phyloP scores from a whole-genome alignment of 2,329 filamentous ascomycete species.

The Biscogniauxia marginata region DNA sequence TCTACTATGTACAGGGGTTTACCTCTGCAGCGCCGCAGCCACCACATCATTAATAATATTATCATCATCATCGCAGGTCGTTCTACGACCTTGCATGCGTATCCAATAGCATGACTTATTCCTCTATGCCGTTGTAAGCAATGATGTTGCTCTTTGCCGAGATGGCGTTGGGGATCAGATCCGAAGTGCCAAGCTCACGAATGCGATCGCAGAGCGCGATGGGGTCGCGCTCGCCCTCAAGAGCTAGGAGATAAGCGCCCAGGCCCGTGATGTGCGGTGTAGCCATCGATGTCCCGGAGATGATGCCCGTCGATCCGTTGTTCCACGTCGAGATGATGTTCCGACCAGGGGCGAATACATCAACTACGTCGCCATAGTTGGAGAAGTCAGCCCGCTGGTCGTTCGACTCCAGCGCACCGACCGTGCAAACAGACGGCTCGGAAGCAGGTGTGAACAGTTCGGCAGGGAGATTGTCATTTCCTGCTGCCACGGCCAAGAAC shows the following conservation, averaged over 20 bases:
- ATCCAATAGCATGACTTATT: neutral
- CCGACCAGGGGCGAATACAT: slow-evolving; percentile 44
- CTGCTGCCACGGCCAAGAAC: slow-evolving; percentile 46
- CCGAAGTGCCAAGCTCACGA: slow-evolving; percentile 22
- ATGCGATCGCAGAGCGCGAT: slow-evolving; percentile 24
- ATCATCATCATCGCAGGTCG: neutral
- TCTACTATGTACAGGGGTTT: neutral
- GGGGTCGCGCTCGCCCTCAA: slow-evolving; percentile 40
- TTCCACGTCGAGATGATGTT: slow-evolving; percentile 39
- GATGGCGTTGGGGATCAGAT: slow-evolving; percentile 18
- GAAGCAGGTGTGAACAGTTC: slow-evolving; percentile 29
- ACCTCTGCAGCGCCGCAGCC: neutral
- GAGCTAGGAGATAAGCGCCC: slow-evolving; percentile 44
- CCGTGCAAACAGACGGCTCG: slow-evolving; percentile 33
- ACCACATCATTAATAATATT: neutral
- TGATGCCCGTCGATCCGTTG: slow-evolving; percentile 35
- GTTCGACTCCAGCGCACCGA: slow-evolving; percentile 29
- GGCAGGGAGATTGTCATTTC: slow-evolving; percentile 36
- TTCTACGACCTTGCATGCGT: neutral
- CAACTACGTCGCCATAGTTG: slow-evolving; percentile 36
- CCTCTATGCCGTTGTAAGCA: slow-evolving; percentile 22
- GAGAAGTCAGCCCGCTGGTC: slow-evolving; percentile 30
- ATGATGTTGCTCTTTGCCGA: slow-evolving; percentile 21
- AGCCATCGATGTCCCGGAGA: slow-evolving; percentile 48
- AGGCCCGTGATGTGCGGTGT: slow-evolving; percentile 43